A percentile compares a stretch with the other conserved stretches of the same genome.
These are phyloP conservation scores for Ustilago xerochloae DNA, from an alignment of 1,284 basidiomycete species.

Conservation along the genomic window DNA sequence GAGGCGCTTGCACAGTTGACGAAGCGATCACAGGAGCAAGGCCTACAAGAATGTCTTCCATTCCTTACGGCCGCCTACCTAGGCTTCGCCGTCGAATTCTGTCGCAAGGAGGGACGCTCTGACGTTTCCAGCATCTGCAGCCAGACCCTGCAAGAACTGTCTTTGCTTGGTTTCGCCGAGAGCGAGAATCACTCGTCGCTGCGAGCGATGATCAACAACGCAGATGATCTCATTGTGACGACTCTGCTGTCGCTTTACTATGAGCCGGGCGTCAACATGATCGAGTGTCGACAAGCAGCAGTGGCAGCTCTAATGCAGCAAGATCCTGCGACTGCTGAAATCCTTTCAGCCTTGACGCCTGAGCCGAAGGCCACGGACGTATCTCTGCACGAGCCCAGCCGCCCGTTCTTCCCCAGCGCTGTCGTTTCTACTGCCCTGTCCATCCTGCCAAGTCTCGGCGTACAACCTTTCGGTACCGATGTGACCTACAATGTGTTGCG, in stretches of 20 bases:
- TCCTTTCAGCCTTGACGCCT: constrained; percentile 17
- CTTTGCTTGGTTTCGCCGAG: constrained; percentile 16
- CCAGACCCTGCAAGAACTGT: constrained; percentile 12
- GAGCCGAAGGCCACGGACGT: background rate
- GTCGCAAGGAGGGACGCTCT: constrained; percentile 18
- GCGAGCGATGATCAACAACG: constrained; percentile 17
- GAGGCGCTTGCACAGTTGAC: constrained; percentile 76
- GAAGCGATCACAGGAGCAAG: constrained; percentile 73
- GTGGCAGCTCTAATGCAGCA: constrained; percentile 9
- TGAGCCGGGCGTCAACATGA: constrained; percentile 13
- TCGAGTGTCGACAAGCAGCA: constrained; percentile 5
- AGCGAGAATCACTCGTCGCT: constrained; percentile 3
- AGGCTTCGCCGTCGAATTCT: constrained; percentile 70
- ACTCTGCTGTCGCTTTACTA: constrained; percentile 27
- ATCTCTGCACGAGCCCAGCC: constrained; percentile 43
- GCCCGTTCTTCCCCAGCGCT: constrained; percentile 32
- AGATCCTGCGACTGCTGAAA: constrained; percentile 1
- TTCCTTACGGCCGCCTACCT: constrained; percentile 78
- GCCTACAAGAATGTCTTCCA: constrained; percentile 76
- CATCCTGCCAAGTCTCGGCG: constrained; percentile 10
- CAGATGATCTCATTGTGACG: constrained; percentile 27
- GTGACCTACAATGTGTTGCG: constrained; percentile 68
- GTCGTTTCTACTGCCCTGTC: constrained; percentile 22
- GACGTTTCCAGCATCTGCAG: constrained; percentile 6
- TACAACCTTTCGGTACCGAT: constrained; percentile 17